Base-by-base conservation (phyloP, 2,329 filamentous ascomycete species). In the Hawksworthiomyces lignivorus region DNA sequence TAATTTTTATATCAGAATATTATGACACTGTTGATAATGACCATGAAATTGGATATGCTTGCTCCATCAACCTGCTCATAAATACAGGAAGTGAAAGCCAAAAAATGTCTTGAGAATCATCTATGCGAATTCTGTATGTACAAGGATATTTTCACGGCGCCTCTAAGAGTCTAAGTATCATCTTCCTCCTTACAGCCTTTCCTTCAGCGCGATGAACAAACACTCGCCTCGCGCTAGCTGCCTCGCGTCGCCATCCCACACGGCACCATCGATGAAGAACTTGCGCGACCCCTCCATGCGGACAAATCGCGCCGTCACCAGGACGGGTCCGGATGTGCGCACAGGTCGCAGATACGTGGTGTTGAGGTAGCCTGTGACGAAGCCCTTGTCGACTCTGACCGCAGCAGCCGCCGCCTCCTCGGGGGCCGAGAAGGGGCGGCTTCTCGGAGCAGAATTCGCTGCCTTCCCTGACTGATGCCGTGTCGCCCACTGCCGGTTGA, bases 281-380 rank as follows among this genome's bases (percentile, higher is more conserved):
- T 82, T 82, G 49, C 73, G 65, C n/a, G 28, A 10, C 4, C 73
- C 70, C 32, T 77, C 70, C 10, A 59, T 54, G 52, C 62, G 70
- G 17, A 62, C 54, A 27, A 71, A 49, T 50, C 58, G 62, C 0
- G 66, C 65, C 17, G 57, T 68, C 14, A 68, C 65, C 19, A 80
- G 50, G 21, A 79, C 53, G 5, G 65, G 60, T 1, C 62, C 60
- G 1, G 70, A 69, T 1, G 74, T 75, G 7, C 54, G 55, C 1
- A 81, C 65, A 0, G 77, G 76, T 46, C 55, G 64, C 41, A 70
- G 50, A 51, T 76, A 82, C 15, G 57, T 65, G 3, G 73, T 69
- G 39, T 77, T 77, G 39, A 82, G 54, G 53, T 73, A 72, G 5
- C 63, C 72, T 10, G 73, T 77, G 53, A 72, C 63, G 14, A 62